Evolutionary conservation across 2,329 filamentous ascomycete genomes (phyloP).

Genomic region (Neonectria punicea): DNA sequence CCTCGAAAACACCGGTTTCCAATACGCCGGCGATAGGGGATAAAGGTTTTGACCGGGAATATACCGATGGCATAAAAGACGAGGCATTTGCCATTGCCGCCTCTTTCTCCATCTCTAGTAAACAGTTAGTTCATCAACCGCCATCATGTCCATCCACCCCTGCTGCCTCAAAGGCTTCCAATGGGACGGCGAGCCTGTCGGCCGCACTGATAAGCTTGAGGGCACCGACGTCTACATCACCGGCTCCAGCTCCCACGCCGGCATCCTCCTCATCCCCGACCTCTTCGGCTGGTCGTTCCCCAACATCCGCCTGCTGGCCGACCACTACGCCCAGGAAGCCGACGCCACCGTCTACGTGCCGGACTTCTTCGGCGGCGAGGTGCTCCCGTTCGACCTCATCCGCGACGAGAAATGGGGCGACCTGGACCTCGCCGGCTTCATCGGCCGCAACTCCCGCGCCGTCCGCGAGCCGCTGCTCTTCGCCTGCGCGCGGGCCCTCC

Average conservation of each 20-base stretch:
- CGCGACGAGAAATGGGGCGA: conserved; percentile 41
- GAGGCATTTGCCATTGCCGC: neutral
- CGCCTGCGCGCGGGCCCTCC: conserved; percentile 49
- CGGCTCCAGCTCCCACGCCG: conserved; percentile 47
- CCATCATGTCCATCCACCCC: conserved; percentile 19
- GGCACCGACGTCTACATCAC: conserved; percentile 50
- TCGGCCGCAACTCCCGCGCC: conserved; percentile 49
- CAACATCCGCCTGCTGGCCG: conserved; percentile 58
- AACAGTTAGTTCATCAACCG: neutral
- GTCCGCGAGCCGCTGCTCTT: conserved; percentile 54
- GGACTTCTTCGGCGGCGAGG: conserved; percentile 50
- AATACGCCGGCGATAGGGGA: neutral
- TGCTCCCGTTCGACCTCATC: conserved; percentile 44
- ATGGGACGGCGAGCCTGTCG: conserved; percentile 53
- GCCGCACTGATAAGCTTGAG: conserved; percentile 47
- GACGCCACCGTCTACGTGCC: conserved; percentile 57
- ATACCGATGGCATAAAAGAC: neutral
- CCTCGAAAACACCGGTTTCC: neutral
- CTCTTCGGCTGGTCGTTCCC: conserved; percentile 56
- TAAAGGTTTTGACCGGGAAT: neutral
- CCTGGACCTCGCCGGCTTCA: conserved; percentile 53
- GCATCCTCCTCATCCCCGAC: conserved; percentile 52
- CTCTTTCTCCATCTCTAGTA: too few species aligned
- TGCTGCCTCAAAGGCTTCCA: conserved; percentile 52
- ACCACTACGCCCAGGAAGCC: conserved; percentile 57